These are phyloP conservation scores for Articulospora tetracladia DNA, from an alignment of 495 filamentous ascomycete genomes.

Conservation along the genomic window DNA sequence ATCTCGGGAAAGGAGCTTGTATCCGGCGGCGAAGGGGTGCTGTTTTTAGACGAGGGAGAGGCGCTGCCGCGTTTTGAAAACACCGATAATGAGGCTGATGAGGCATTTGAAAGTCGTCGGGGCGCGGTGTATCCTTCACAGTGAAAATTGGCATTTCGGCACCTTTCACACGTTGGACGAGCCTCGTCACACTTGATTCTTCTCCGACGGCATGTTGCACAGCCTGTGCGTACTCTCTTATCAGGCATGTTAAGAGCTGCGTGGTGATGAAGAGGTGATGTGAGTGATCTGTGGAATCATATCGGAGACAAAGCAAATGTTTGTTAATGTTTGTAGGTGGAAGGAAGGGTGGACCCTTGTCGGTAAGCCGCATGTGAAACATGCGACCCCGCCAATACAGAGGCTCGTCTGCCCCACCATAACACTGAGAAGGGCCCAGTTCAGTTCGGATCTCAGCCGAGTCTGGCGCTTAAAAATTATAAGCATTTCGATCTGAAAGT, in stretches of 20 bases:
- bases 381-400: no score
- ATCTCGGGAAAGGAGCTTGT: conserved; percentile 5
- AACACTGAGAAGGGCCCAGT: no score
- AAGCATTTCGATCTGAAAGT: no score
- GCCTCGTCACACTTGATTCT: conserved; percentile 16
- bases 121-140: conserved; percentile 12
- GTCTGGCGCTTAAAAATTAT: no score
- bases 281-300: no score
- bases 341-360: no score
- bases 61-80: neutral
- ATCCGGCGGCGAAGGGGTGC: neutral
- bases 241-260: neutral
- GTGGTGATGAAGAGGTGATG: no score
- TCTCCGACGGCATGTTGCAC: conserved; percentile 10
- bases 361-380: no score
- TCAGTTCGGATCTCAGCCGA: no score
- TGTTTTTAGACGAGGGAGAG: neutral
- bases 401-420: no score
- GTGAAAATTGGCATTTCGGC: conserved; percentile 10
- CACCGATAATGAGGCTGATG: neutral
- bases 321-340: no score
- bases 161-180: conserved; percentile 8
- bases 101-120: neutral
- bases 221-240: conserved; percentile 9
- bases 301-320: no score